Evolutionary conservation across 2,329 filamentous ascomycete species (phyloP), one percentile per base, ranked within the genome.

Genomic region (Microdochium trichocladiopsis): DNA sequence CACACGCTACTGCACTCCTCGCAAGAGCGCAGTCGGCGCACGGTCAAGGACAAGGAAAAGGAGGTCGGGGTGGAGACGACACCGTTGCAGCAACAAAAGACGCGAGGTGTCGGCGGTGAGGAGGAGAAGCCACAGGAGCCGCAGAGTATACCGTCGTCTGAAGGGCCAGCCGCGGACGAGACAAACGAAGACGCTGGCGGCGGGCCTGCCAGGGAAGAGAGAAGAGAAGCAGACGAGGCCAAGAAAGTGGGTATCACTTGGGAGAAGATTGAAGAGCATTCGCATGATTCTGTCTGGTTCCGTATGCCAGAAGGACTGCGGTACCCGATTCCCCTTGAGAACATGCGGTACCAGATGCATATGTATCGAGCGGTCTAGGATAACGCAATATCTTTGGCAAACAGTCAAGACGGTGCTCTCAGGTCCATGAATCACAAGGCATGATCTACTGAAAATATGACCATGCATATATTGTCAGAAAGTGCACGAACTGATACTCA

Each of bases 291-390:
- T 2, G 72, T 82, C 51, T 97, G 93, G 93, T 96, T 93, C 70
- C 81, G 93, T 45, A 70, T 96, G 33, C 74, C 79, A 12, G 77
- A 81, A 1, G 72, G 68, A 16, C 69, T 96, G 58, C 74, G 77
- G 41, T 97, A 96, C 70, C 87, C 91, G 8, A 90, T 96, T 61
- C 79, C 84, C 50, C 71, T 97, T 64, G 93, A 97, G 72, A 90
- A 96, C 65, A 96, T 96, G 92, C 83, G 92, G 48, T 96, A 93
- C 69, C 93, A 97, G 69, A 76, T 96, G 60, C 91, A 96, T 72
- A 65, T 96, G 16, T 97, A 96, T 58, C 72, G 72, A 24, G 67
- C 66, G 41, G 55, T 45, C 5, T 45, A 45, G 18, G 5, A 8
- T 23, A 18, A 21, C 5, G 55, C 47, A 47, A 49, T 6, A 51